Evolutionary conservation across 805 yeast genomes (phyloP).

Genomic region (Starmerella geochares): DNA sequence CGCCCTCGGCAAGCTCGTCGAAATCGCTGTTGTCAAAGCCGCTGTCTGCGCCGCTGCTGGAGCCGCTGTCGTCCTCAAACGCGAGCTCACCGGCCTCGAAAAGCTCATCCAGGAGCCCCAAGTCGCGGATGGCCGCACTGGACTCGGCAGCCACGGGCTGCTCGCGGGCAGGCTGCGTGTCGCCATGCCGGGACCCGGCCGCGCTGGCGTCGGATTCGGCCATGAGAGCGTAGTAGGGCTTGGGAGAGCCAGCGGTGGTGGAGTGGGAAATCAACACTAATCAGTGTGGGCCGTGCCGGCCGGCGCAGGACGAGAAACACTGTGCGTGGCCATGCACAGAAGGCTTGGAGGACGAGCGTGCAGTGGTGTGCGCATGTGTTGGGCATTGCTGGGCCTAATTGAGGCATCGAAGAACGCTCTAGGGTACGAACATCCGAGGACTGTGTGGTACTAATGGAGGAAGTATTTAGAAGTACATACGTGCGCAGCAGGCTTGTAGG

Average conservation of each 20-base stretch:
- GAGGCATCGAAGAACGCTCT: no score
- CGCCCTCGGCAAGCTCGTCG: neutral
- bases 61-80: neutral
- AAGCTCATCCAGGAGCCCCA: slow-evolving; percentile 7
- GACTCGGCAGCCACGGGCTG: neutral
- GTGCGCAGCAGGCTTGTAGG: no score
- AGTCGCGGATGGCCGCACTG: neutral
- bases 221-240: neutral
- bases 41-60: slow-evolving; percentile 35
- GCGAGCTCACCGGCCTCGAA: slow-evolving; percentile 9
- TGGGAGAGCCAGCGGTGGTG: neutral
- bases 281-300: no score
- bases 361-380: no score
- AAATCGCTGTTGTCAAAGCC: slow-evolving; percentile 48
- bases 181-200: neutral
- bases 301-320: no score
- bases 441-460: no score
- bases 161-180: no score
- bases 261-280: slow-evolving; percentile 1
- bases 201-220: neutral
- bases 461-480: no score
- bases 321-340: no score
- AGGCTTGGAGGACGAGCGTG: no score
- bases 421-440: no score
- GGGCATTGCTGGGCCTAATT: no score